Evolutionary conservation across 2,329 filamentous ascomycete genomes (phyloP).

Genomic region (Fusarium sp.): DNA sequence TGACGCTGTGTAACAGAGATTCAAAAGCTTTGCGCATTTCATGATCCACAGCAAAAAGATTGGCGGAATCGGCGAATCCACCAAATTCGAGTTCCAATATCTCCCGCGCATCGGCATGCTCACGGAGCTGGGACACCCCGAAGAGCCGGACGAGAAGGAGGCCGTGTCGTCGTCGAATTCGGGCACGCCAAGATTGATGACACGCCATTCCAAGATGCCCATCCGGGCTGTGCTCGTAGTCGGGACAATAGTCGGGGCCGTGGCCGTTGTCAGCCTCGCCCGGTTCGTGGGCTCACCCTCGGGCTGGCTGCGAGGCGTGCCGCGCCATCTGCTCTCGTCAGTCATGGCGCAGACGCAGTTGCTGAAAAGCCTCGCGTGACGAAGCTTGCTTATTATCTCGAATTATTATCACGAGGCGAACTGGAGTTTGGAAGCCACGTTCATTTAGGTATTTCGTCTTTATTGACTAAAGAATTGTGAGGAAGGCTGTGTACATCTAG

Average conservation of each 20-base stretch:
- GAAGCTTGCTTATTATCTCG: background rate
- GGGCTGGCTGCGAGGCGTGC: slow-evolving; percentile 24
- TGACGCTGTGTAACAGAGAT: slow-evolving; percentile 39
- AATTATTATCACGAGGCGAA: background rate
- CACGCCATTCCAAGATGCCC: slow-evolving; percentile 5
- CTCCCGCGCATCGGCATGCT: slow-evolving; percentile 61
- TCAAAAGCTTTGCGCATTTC: slow-evolving; percentile 55
- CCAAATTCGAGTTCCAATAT: slow-evolving; percentile 78
- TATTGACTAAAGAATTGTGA: background rate
- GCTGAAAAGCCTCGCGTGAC: slow-evolving; percentile 31
- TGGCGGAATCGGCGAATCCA: slow-evolving; percentile 72
- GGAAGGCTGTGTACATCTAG: background rate
- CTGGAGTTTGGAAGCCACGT: background rate
- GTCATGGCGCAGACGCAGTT: slow-evolving; percentile 34
- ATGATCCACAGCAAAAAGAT: slow-evolving; percentile 69
- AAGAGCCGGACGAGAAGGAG: slow-evolving; percentile 4
- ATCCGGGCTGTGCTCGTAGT: slow-evolving; percentile 37
- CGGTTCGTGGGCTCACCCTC: slow-evolving; percentile 28
- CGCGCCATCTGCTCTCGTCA: slow-evolving; percentile 33
- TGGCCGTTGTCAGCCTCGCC: slow-evolving; percentile 30
- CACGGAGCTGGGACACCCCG: slow-evolving; percentile 47
- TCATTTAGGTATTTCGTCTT: background rate
- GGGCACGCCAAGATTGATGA: slow-evolving; percentile 12
- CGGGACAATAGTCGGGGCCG: slow-evolving; percentile 19
- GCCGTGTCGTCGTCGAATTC: background rate